phyloP scores from a whole-genome alignment of 345 rosid species.

The Acer saccharum region DNA sequence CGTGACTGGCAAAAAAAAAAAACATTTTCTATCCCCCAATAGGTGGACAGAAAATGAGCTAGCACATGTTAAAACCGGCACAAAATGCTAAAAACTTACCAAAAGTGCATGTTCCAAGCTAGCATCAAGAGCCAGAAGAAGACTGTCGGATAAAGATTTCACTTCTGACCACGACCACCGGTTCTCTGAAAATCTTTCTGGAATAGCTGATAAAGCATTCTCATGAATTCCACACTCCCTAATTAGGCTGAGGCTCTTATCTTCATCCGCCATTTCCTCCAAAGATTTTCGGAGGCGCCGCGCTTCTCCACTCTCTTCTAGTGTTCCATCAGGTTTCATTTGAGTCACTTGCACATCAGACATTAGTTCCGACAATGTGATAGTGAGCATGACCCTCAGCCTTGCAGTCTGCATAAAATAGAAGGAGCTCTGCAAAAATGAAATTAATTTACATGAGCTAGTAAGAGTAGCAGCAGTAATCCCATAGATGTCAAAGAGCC shows the following conservation, averaged over 20 bases:
- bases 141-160: constrained; percentile 73
- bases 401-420: constrained; percentile 94
- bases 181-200: constrained; percentile 62
- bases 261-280: constrained; percentile 93
- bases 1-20: not conserved
- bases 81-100: constrained; percentile 53
- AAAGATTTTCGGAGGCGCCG: constrained; percentile 82
- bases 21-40: not conserved
- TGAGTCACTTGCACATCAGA: constrained; percentile 97
- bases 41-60: not conserved
- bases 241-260: constrained; percentile 59
- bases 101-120: constrained; percentile 92
- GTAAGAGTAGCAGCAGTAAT: constrained; percentile 17
- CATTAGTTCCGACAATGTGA: constrained; percentile 94
- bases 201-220: constrained; percentile 54
- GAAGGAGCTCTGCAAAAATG: constrained; percentile 82
- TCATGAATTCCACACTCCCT: constrained; percentile 87
- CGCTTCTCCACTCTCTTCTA: constrained; percentile 98
- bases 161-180: constrained; percentile 92
- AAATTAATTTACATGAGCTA: constrained; percentile 24
- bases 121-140: constrained; percentile 94
- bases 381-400: constrained; percentile 92
- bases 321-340: constrained; percentile 87
- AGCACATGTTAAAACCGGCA: not conserved
- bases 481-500: constrained; percentile 30